Evolutionary conservation across 495 filamentous ascomycete species (phyloP).

Genomic region (Baudoinia panamericana): DNA sequence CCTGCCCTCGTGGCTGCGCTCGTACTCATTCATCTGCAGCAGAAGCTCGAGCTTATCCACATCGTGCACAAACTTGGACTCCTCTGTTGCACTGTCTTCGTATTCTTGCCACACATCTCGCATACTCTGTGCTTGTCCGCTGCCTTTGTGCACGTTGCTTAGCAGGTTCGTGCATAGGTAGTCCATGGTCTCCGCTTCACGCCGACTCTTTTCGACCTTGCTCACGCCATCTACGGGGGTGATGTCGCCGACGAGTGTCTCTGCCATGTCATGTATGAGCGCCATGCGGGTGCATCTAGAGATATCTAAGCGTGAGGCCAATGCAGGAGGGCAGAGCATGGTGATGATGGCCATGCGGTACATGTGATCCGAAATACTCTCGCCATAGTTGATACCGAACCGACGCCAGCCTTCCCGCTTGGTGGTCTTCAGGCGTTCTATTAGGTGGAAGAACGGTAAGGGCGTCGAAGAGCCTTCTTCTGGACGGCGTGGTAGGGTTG

Average conservation of each 20-base stretch:
- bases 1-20: conserved; percentile 49
- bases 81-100: conserved; percentile 68
- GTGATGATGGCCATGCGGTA: conserved; percentile 97
- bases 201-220: conserved; percentile 67
- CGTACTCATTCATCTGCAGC: conserved; percentile 93
- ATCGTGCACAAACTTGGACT: conserved; percentile 86
- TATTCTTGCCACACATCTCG: conserved; percentile 81
- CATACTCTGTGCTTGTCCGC: conserved; percentile 49
- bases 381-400: conserved; percentile 58
- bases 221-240: conserved; percentile 68
- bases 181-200: conserved; percentile 80
- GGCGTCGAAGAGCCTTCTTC: conserved; percentile 54
- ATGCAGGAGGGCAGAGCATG: conserved; percentile 74
- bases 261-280: conserved; percentile 94
- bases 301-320: conserved; percentile 57
- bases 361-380: conserved; percentile 97
- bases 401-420: conserved; percentile 92
- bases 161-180: conserved; percentile 64
- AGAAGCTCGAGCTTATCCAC: conserved; percentile 93
- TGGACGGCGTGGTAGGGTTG: conserved; percentile 39
- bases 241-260: conserved; percentile 87
- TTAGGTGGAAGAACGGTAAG: conserved; percentile 81
- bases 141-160: conserved; percentile 56
- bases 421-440: conserved; percentile 86
- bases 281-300: conserved; percentile 83